Conservation (phyloP, 176 grass and related monocot species). For the barley (Hordeum vulgare) region DNA sequence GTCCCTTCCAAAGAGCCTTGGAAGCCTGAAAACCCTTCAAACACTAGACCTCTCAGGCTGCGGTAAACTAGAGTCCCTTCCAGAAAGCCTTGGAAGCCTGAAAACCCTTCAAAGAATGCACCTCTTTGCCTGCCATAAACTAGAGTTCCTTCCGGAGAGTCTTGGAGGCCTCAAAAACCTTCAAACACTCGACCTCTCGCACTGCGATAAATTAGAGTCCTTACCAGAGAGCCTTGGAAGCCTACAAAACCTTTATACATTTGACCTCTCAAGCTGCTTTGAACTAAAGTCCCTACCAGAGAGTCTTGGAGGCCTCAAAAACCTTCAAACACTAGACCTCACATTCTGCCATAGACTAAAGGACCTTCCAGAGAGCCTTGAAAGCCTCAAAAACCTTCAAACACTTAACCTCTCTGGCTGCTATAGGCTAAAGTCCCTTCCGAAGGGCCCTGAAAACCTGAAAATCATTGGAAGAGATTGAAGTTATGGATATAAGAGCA, state of each 20-base stretch:
- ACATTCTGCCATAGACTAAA: fast-evolving
- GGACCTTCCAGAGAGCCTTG: background rate
- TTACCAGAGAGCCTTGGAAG: background rate
- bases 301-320: background rate
- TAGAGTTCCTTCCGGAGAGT: background rate
- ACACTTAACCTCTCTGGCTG: background rate
- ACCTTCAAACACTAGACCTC: background rate
- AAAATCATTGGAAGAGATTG: background rate
- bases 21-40: background rate
- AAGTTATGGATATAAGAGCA: background rate
- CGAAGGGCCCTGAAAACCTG: background rate
- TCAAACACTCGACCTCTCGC: background rate
- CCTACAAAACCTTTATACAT: background rate
- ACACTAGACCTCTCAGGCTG: background rate
- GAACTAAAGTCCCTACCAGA: background rate
- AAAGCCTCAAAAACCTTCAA: background rate
- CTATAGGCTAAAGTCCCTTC: background rate
- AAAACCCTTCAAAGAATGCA: background rate
- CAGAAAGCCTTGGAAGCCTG: background rate
- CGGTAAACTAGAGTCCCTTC: background rate
- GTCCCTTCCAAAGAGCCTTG: background rate
- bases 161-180: background rate
- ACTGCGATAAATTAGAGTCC: fast-evolving
- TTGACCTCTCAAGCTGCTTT: fast-evolving
- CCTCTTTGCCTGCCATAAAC: fast-evolving